A percentile compares a stretch with the other conserved stretches of the same genome.
phyloP scores from a whole-genome alignment of 306 rosid species.

The Prunus fruticosa region DNA sequence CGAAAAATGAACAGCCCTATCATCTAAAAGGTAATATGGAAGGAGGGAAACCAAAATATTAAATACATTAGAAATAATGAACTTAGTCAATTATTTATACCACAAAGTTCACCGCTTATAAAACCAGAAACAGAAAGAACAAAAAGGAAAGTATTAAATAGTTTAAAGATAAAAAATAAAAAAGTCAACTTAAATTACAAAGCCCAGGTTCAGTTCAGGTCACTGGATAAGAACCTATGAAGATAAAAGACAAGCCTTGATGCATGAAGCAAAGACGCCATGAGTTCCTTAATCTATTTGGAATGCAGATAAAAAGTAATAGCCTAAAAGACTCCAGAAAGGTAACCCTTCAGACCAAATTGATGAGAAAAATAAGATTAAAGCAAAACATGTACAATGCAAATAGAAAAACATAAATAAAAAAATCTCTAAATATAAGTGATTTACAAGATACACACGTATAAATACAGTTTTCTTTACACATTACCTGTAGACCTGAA shows the following conservation, averaged over 20 bases:
- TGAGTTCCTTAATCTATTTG: neutral
- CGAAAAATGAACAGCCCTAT: neutral
- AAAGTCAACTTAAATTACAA: neutral
- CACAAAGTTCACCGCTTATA: neutral
- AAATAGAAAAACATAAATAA: neutral
- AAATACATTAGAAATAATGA: neutral
- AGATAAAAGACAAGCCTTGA: conserved; percentile 1
- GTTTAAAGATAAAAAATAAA: neutral
- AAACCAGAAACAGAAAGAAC: neutral
- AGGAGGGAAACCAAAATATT: neutral
- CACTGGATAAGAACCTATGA: neutral
- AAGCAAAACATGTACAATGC: neutral
- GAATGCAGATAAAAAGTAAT: neutral
- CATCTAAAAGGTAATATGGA: neutral
- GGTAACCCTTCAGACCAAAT: neutral
- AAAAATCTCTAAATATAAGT: neutral
- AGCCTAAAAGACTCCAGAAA: neutral
- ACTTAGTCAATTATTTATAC: neutral
- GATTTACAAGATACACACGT: too few species aligned
- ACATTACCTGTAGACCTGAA: conserved; percentile 75
- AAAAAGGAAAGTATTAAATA: neutral
- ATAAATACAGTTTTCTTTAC: neutral
- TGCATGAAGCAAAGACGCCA: conserved; percentile 10
- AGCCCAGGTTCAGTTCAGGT: neutral
- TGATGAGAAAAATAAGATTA: neutral